These are phyloP conservation scores for Colletotrichum coccodes DNA, from an alignment of 2,329 filamentous ascomycete species.

Conservation along the genomic window DNA sequence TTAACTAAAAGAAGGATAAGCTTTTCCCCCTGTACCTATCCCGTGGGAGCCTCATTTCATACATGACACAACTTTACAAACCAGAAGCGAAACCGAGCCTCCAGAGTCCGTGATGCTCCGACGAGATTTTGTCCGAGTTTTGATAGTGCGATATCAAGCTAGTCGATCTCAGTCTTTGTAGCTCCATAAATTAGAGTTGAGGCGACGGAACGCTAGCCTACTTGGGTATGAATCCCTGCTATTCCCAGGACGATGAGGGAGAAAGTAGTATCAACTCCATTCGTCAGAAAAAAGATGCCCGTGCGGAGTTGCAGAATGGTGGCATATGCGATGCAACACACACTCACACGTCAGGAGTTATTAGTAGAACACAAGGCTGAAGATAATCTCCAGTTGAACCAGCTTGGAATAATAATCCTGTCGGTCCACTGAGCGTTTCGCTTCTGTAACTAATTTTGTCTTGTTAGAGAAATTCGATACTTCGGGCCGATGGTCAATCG, in stretches of 20 bases:
- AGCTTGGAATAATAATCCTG: neutral
- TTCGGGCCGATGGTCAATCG: slow-evolving; percentile 36
- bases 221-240: neutral
- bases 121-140: no score
- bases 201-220: neutral
- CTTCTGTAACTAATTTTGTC: neutral
- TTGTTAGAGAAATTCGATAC: neutral
- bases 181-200: slow-evolving; percentile 5
- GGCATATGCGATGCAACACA: no score
- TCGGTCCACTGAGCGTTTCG: neutral
- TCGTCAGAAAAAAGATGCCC: neutral
- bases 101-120: no score
- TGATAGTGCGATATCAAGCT: no score
- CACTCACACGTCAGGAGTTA: no score
- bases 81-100: no score
- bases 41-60: no score
- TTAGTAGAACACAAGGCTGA: no score
- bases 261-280: neutral
- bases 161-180: no score
- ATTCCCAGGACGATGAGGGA: neutral
- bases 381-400: neutral
- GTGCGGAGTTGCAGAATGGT: neutral
- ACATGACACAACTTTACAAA: no score
- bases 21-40: no score
- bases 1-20: no score